Conservation (phyloP, 129 eudicot species). For the Chrysanthemum makinoi region DNA sequence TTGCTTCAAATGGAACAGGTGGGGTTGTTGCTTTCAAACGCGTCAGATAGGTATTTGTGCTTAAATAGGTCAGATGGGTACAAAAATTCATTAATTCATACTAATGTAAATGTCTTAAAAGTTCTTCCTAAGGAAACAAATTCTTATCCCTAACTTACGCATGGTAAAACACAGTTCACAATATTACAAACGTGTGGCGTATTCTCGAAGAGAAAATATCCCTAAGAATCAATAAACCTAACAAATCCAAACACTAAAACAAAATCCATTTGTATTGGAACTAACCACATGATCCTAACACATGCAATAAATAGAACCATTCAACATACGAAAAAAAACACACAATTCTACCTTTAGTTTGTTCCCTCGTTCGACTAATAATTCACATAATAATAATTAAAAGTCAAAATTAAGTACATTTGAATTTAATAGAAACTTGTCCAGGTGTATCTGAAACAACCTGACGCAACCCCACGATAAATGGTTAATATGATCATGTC, state of each 20-base stretch:
- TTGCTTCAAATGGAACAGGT: too few relatives aligned
- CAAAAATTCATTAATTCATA: background rate
- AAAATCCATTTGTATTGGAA: constrained; percentile 5
- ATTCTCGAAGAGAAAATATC: background rate
- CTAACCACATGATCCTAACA: constrained; percentile 4
- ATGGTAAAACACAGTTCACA: constrained; percentile 24
- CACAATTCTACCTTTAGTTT: constrained; percentile 46
- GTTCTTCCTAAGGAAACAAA: constrained; percentile 5
- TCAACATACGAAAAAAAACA: background rate
- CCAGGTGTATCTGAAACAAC: too few relatives aligned
- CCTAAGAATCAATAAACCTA: constrained; percentile 8
- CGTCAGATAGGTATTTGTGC: too few relatives aligned
- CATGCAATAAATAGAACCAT: background rate
- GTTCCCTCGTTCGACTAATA: too few relatives aligned
- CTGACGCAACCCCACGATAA: too few relatives aligned
- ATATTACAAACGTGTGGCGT: constrained; percentile 25
- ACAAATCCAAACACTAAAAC: constrained; percentile 25
- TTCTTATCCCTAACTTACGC: constrained; percentile 19
- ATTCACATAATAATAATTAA: too few relatives aligned
- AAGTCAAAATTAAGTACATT: too few relatives aligned
- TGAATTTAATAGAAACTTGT: too few relatives aligned
- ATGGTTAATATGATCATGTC: too few relatives aligned
- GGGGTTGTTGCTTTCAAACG: too few relatives aligned
- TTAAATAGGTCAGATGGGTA: too few relatives aligned
- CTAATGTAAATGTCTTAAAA: constrained; percentile 3